Evolutionary conservation across 768 basidiomycete genomes (phyloP).

Genomic region (Leccinum olivaceopallidum): DNA sequence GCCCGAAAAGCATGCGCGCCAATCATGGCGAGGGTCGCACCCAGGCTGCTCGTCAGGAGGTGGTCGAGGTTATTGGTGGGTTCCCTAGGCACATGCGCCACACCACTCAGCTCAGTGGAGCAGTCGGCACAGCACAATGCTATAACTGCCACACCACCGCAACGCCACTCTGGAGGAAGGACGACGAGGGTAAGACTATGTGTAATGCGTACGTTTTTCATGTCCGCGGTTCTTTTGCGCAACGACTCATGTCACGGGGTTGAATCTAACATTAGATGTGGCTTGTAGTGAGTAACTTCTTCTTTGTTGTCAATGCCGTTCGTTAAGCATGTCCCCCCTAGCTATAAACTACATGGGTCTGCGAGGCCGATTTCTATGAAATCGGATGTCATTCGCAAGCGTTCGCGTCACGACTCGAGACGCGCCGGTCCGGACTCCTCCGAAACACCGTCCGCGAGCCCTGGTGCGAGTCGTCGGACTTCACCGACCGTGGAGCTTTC

Average conservation of each 20-base stretch:
- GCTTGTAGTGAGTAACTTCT: too few species aligned
- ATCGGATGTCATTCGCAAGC: slow-evolving; percentile 41
- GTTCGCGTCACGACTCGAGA: slow-evolving; percentile 78
- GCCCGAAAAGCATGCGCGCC: slow-evolving; percentile 85
- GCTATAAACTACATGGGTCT: too few species aligned
- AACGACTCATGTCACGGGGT: too few species aligned
- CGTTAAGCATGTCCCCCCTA: too few species aligned
- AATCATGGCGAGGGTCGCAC: slow-evolving; percentile 71
- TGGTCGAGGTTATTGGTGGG: slow-evolving; percentile 73
- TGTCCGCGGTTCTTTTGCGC: background rate
- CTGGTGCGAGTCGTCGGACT: slow-evolving; percentile 70
- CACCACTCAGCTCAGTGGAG: slow-evolving; percentile 30
- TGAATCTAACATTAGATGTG: too few species aligned
- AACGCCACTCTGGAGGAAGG: slow-evolving; percentile 88
- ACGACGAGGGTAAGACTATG: slow-evolving; percentile 88
- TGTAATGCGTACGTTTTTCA: slow-evolving; percentile 80
- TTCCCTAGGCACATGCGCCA: slow-evolving; percentile 34
- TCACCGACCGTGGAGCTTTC: slow-evolving; percentile 63
- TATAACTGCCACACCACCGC: slow-evolving; percentile 90
- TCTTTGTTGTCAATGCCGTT: too few species aligned
- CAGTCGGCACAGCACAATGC: slow-evolving; percentile 65
- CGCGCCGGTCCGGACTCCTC: slow-evolving; percentile 52
- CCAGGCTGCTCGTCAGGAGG: slow-evolving; percentile 63
- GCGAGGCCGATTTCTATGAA: too few species aligned
- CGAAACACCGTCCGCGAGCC: slow-evolving; percentile 75